Conservation (phyloP, 2,329 filamentous ascomycete genomes). For the Xylaria sp. region DNA sequence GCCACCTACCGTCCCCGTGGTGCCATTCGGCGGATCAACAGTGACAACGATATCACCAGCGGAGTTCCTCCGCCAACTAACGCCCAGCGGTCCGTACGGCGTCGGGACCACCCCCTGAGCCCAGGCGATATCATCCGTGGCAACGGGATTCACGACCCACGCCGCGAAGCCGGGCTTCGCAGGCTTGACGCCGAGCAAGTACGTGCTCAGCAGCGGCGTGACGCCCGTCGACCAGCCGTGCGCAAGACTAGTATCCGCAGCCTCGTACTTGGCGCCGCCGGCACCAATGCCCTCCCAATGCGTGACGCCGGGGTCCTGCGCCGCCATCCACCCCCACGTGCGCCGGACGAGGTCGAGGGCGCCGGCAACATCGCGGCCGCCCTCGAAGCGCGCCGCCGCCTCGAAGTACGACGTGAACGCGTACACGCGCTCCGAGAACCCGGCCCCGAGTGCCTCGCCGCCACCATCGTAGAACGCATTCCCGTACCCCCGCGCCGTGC, state of each 20-base stretch:
- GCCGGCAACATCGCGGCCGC: slow-evolving; percentile 46
- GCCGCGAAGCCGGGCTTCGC: slow-evolving; percentile 55
- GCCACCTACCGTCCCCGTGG: slow-evolving; percentile 45
- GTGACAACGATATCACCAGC: slow-evolving; percentile 44
- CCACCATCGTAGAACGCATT: slow-evolving; percentile 64
- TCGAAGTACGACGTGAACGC: slow-evolving; percentile 65
- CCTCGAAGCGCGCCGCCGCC: slow-evolving; percentile 59
- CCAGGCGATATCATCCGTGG: slow-evolving; percentile 42
- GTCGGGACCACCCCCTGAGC: slow-evolving; percentile 54
- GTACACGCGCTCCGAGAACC: slow-evolving; percentile 59
- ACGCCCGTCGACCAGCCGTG: slow-evolving; percentile 64
- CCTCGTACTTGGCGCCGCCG: slow-evolving; percentile 56
- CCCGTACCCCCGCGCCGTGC: slow-evolving; percentile 55
- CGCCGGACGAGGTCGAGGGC: slow-evolving; percentile 59
- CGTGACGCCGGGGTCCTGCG: slow-evolving; percentile 57
- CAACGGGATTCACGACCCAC: slow-evolving; percentile 54
- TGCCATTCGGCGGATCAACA: slow-evolving; percentile 48
- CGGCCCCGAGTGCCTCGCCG: slow-evolving; percentile 46
- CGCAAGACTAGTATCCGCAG: slow-evolving; percentile 58
- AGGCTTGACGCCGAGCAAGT: slow-evolving; percentile 60
- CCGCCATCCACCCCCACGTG: slow-evolving; percentile 62
- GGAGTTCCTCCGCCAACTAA: slow-evolving; percentile 51
- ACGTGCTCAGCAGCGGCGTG: slow-evolving; percentile 57
- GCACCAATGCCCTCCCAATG: slow-evolving; percentile 63
- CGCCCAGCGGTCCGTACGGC: slow-evolving; percentile 51